phyloP scores from a whole-genome alignment of 2,329 filamentous ascomycete genomes.

The Kalaharituber pfeilii region DNA sequence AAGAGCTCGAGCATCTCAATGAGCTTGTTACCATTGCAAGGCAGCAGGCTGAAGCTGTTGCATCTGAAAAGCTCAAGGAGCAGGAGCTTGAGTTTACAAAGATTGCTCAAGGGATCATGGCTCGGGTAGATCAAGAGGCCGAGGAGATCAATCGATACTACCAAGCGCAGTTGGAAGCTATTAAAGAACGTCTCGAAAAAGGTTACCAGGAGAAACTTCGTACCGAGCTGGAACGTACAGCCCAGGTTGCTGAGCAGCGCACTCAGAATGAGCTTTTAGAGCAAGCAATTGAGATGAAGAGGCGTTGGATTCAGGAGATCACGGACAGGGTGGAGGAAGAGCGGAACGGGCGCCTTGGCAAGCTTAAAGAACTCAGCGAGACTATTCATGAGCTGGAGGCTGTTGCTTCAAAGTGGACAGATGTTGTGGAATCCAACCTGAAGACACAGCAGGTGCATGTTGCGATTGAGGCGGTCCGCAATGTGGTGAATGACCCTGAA shows the following conservation, averaged over 20 bases:
- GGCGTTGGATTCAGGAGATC: slow-evolving; percentile 63
- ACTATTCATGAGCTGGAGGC: slow-evolving; percentile 71
- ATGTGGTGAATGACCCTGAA: slow-evolving; percentile 57
- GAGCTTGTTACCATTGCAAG: slow-evolving; percentile 61
- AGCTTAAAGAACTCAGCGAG: slow-evolving; percentile 60
- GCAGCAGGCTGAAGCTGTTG: slow-evolving; percentile 47
- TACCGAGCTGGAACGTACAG: slow-evolving; percentile 60
- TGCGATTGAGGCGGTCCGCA: slow-evolving; percentile 79
- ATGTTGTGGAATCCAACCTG: slow-evolving; percentile 74
- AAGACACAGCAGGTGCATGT: slow-evolving; percentile 93
- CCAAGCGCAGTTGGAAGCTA: slow-evolving; percentile 73
- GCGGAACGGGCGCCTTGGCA: slow-evolving; percentile 69
- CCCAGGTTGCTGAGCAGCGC: slow-evolving; percentile 65
- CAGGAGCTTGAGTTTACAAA: slow-evolving; percentile 61
- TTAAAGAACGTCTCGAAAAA: slow-evolving; percentile 61
- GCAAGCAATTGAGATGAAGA: slow-evolving; percentile 78
- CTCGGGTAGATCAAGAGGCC: slow-evolving; percentile 72
- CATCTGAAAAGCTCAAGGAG: slow-evolving; percentile 52
- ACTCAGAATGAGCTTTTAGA: slow-evolving; percentile 73
- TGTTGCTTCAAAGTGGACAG: slow-evolving; percentile 76
- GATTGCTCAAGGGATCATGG: slow-evolving; percentile 71
- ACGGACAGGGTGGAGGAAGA: slow-evolving; percentile 71
- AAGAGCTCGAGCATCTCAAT: slow-evolving; percentile 60
- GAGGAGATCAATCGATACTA: slow-evolving; percentile 62
- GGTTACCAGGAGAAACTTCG: slow-evolving; percentile 66